A percentile compares a stretch with the other conserved stretches of the same genome.
phyloP scores from a whole-genome alignment of 2,329 filamentous ascomycete species.

The Zymoseptoria pseudotritici region DNA sequence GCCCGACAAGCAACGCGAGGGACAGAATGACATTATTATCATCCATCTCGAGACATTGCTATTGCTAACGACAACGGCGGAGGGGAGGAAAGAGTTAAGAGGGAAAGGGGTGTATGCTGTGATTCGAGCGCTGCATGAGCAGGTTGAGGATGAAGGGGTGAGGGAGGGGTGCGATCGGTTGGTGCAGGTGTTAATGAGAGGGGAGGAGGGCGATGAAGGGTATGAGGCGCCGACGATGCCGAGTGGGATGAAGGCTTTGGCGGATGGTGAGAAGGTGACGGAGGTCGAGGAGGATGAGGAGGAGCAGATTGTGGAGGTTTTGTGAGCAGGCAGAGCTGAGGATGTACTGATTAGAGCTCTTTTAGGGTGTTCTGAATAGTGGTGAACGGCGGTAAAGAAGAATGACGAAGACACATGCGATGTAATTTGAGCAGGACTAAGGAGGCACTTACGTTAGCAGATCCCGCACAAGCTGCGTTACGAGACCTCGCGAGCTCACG shows the following conservation, averaged over 20 bases:
- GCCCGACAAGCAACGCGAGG: slow-evolving; percentile 80
- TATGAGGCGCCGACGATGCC: neutral
- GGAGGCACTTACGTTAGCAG: too few relatives aligned
- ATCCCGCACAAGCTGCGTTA: too few relatives aligned
- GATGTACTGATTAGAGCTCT: too few relatives aligned
- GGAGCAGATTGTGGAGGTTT: slow-evolving; percentile 18
- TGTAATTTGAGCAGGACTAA: too few relatives aligned
- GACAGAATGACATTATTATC: slow-evolving; percentile 66
- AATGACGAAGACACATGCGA: too few relatives aligned
- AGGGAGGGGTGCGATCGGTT: slow-evolving; percentile 78
- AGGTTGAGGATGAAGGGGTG: slow-evolving; percentile 70
- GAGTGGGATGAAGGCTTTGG: slow-evolving; percentile 5
- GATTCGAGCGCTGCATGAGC: slow-evolving; percentile 74
- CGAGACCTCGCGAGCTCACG: too few relatives aligned
- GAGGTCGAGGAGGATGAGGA: slow-evolving; percentile 34
- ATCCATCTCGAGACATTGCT: slow-evolving; percentile 86
- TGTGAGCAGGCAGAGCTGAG: neutral
- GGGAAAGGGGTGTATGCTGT: slow-evolving; percentile 80
- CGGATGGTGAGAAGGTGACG: slow-evolving; percentile 34
- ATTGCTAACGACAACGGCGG: slow-evolving; percentile 69
- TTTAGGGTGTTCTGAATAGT: too few relatives aligned
- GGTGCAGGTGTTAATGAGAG: slow-evolving; percentile 80
- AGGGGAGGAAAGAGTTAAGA: slow-evolving; percentile 67
- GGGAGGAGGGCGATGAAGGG: slow-evolving; percentile 53
- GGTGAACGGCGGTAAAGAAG: too few relatives aligned